Evolutionary conservation across 202 grass and related monocot species (phyloP).

Genomic region (Elaeis oleifera): DNA sequence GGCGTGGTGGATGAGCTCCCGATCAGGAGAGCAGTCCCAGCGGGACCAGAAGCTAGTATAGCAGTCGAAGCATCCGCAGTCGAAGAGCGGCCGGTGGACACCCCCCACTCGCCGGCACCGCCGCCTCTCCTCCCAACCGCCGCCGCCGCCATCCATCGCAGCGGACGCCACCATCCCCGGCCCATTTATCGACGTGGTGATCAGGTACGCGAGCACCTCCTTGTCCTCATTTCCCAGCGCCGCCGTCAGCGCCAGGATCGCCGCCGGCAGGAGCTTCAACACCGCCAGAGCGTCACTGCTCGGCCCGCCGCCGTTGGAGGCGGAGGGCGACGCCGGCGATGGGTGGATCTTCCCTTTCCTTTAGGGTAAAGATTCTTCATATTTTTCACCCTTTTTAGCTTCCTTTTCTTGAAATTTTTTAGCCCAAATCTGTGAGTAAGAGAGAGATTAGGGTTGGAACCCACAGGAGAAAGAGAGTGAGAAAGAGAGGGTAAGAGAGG

Average conservation of each 20-base stretch:
- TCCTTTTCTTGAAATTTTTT: background rate
- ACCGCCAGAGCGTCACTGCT: slow-evolving; percentile 16
- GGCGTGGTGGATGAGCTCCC: slow-evolving; percentile 7
- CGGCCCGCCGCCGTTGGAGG: background rate
- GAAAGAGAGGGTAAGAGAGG: no score
- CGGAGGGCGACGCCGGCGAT: slow-evolving; percentile 24
- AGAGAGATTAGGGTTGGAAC: no score
- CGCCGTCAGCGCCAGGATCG: background rate
- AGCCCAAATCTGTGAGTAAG: no score
- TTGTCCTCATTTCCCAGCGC: slow-evolving; percentile 1
- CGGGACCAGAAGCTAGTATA: slow-evolving; percentile 11
- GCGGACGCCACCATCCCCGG: slow-evolving; percentile 10
- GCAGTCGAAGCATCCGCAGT: slow-evolving; percentile 6
- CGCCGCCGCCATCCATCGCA: background rate
- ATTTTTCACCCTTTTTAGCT: slow-evolving; percentile 8
- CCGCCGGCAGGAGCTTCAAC: slow-evolving; percentile 28
- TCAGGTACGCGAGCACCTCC: slow-evolving; percentile 8
- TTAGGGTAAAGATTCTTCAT: slow-evolving; percentile 56
- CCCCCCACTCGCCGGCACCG: background rate
- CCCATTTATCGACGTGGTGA: slow-evolving; percentile 31
- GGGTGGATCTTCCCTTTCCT: slow-evolving; percentile 60
- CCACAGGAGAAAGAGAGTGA: no score
- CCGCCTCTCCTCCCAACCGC: background rate
- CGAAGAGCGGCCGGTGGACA: background rate
- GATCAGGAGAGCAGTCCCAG: slow-evolving; percentile 5